Conservation (phyloP, 805 yeast genomes). For the Starmerella floricola region DNA sequence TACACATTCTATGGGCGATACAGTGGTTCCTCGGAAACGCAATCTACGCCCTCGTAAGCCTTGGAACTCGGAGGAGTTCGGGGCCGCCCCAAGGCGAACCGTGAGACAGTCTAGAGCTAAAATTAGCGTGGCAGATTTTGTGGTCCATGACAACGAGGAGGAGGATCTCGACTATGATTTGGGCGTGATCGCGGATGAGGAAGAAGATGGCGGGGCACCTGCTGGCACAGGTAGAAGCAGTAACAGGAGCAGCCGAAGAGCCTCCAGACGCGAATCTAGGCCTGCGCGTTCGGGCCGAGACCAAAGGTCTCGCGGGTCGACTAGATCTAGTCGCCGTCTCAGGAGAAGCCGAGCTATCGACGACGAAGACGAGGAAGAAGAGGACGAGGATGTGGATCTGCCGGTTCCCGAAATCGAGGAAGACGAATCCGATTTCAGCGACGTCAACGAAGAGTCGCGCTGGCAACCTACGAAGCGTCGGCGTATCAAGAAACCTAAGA, state of each 20-base stretch:
- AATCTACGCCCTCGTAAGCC: slow-evolving; percentile 18
- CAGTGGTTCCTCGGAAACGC: slow-evolving; percentile 11
- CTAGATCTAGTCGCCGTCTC: not conserved
- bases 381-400: not conserved
- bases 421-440: not conserved
- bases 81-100: slow-evolving; percentile 4
- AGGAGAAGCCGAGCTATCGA: not conserved
- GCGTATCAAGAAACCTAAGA: slow-evolving; percentile 11
- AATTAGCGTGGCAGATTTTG: slow-evolving; percentile 10
- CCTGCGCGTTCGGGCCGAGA: no score
- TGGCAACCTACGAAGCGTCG: not conserved
- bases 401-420: not conserved
- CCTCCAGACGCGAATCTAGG: no score
- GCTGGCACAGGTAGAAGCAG: not conserved
- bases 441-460: not conserved
- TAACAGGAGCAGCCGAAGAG: no score
- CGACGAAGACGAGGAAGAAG: slow-evolving; percentile 2
- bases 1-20: slow-evolving; percentile 14
- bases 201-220: slow-evolving; percentile 6
- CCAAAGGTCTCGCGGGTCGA: no score
- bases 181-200: slow-evolving; percentile 9
- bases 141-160: slow-evolving; percentile 14
- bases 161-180: slow-evolving; percentile 17
- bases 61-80: slow-evolving; percentile 2
- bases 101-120: slow-evolving; percentile 11